phyloP scores from a whole-genome alignment of 1,284 basidiomycete genomes.

The Pseudozyma hubeiensis region DNA sequence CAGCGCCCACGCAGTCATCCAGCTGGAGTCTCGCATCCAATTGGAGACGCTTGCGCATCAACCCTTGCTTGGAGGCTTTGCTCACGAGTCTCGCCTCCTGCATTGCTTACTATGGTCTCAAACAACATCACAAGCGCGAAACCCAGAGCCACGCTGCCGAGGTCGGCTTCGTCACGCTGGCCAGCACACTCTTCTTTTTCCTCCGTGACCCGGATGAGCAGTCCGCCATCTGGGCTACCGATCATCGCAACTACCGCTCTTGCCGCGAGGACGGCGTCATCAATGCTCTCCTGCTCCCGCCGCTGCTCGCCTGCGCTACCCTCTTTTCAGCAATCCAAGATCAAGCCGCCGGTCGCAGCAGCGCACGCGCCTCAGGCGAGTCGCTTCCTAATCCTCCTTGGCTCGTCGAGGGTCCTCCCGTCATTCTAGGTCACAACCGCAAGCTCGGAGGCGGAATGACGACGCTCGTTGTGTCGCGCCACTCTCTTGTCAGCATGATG shows the following conservation, averaged over 20 bases:
- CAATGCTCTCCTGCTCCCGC: constrained; percentile 53
- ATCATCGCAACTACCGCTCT: constrained; percentile 55
- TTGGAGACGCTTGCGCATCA: constrained; percentile 34
- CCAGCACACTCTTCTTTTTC: constrained; percentile 51
- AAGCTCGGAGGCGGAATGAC: constrained; percentile 41
- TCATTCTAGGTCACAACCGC: constrained; percentile 41
- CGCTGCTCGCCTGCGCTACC: constrained; percentile 48
- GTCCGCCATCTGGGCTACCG: constrained; percentile 61
- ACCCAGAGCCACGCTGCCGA: constrained; percentile 48
- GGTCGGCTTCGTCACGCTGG: constrained; percentile 41
- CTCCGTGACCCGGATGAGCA: constrained; percentile 40
- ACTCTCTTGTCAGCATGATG: constrained; percentile 55
- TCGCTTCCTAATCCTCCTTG: constrained; percentile 48
- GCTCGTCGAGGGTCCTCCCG: constrained; percentile 51
- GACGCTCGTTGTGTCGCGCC: constrained; percentile 50
- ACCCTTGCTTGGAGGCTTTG: constrained; percentile 41
- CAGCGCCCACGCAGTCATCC: constrained; percentile 1
- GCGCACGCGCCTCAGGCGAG: constrained; percentile 43
- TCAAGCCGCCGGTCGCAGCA: constrained; percentile 42
- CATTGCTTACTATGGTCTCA: constrained; percentile 37
- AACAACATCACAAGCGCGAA: constrained; percentile 27
- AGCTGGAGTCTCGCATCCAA: neutral
- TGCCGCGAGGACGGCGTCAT: constrained; percentile 59
- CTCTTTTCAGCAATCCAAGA: constrained; percentile 56
- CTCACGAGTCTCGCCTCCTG: constrained; percentile 41